Evolutionary conservation across 2,329 filamentous ascomycete genomes (phyloP).

Genomic region (Paradendryphiella salina): DNA sequence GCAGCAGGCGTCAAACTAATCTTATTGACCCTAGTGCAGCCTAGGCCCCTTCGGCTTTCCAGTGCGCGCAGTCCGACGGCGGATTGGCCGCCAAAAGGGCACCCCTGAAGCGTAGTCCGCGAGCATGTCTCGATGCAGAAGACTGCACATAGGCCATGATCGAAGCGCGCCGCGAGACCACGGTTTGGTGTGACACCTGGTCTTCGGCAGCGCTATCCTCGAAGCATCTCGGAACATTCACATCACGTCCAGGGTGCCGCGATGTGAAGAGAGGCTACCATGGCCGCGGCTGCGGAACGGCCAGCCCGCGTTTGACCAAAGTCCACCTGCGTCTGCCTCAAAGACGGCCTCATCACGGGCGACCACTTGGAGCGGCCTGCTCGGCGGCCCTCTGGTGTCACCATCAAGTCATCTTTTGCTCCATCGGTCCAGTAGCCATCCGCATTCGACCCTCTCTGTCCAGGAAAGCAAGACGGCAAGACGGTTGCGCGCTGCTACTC

Average conservation of each 20-base stretch:
- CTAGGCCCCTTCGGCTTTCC: slow-evolving; percentile 17
- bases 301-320: slow-evolving; percentile 48
- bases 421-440: slow-evolving; percentile 37
- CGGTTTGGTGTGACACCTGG: slow-evolving; percentile 37
- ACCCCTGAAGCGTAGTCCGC: neutral
- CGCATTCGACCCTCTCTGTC: slow-evolving; percentile 35
- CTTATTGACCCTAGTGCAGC: slow-evolving; percentile 23
- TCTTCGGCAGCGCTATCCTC: slow-evolving; percentile 25
- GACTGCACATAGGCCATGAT: slow-evolving; percentile 27
- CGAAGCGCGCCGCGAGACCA: slow-evolving; percentile 20
- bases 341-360: slow-evolving; percentile 26
- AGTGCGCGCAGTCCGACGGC: slow-evolving; percentile 13
- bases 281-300: slow-evolving; percentile 50
- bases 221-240: slow-evolving; percentile 29
- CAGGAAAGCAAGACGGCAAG: slow-evolving; percentile 27
- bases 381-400: slow-evolving; percentile 38
- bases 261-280: slow-evolving; percentile 43
- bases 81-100: slow-evolving; percentile 20
- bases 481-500: slow-evolving; percentile 32
- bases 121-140: slow-evolving; percentile 16
- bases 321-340: slow-evolving; percentile 34
- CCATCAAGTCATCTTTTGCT: slow-evolving; percentile 40
- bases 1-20: slow-evolving; percentile 23
- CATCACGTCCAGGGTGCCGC: slow-evolving; percentile 16
- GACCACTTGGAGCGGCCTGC: slow-evolving; percentile 32